Evolutionary conservation across 257 asterid genomes (phyloP), one percentile per base, ranked within the genome.

Genomic region (Craterostigma plantagineum): DNA sequence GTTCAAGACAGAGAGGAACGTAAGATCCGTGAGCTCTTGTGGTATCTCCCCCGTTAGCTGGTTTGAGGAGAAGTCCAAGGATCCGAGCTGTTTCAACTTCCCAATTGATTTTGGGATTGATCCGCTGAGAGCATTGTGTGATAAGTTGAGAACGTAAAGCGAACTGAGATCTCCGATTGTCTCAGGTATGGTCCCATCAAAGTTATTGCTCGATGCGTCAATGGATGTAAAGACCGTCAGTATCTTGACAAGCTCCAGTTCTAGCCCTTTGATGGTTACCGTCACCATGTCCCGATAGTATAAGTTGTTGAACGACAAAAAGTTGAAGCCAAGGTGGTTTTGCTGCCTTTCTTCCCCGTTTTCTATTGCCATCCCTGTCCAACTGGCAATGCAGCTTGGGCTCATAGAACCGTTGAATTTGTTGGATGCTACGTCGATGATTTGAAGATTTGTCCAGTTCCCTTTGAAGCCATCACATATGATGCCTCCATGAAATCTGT

Each of bases 381-480:
- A 67, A 37, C 51, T 62, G 38, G 57, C 30, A 50, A 72, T 61
- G 50, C 58, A 60, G 10, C 8, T 1, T 7, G 64, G 54, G n/a
- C 48, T 14, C 8, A 81, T 41, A 42, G 27, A 0, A 0, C 92
- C 86, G 10, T 13, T 47, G 60, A 83, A 83, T 15, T 56, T 55
- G 37, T 82, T 83, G 49, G 35, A 65, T 35, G 91, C 62, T 34
- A 79, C 11, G 39, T 79, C 81, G 9, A 79, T 58, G 49, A 83
- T 68, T 53, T 75, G 92, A 48, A 79, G 78, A 53, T 68, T 61
- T 4, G 70, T 53, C 92, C 85, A 79, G 62, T 56, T 63, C 45
- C 51, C 46, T 0, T 50, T 54, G 14, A 35, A 35, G 33, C n/a
- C 11, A 2, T 14, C 14, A 49, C 93, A 79, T 0, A 0, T 4